Percentiles rank a stretch among this genome's conserved stretches.
Evolutionary conservation across 768 basidiomycete genomes (phyloP).

Genomic region (Chalciporus pseudorubinellus): DNA sequence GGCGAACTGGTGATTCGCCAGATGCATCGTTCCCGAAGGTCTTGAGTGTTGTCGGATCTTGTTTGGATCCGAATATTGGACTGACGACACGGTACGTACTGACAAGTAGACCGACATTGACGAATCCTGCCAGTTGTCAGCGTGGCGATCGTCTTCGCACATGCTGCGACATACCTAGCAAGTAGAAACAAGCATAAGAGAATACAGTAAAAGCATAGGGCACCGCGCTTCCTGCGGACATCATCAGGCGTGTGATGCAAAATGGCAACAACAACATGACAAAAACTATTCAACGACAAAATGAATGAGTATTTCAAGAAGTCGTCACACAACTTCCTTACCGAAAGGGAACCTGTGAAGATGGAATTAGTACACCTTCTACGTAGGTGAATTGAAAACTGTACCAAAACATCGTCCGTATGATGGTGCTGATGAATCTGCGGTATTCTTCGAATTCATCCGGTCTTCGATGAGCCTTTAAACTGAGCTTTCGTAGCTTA

Average conservation of each 20-base stretch:
- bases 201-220: constrained; percentile 48
- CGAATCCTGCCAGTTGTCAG: constrained; percentile 44
- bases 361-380: constrained; percentile 4
- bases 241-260: constrained; percentile 47
- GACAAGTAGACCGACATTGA: constrained; percentile 64
- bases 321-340: constrained; percentile 29
- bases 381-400: constrained; percentile 18
- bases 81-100: constrained; percentile 65
- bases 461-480: constrained; percentile 48
- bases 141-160: not conserved
- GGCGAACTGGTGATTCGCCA: constrained; percentile 19
- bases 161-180: constrained; percentile 45
- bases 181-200: constrained; percentile 48
- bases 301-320: not conserved
- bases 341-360: constrained; percentile 56
- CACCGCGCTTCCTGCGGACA: constrained; percentile 47
- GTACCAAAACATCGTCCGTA: constrained; percentile 70
- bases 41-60: constrained; percentile 8
- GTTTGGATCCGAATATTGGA: constrained; percentile 40
- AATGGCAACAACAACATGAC: constrained; percentile 58
- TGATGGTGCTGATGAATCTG: constrained; percentile 58
- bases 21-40: constrained; percentile 26
- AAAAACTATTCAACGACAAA: constrained; percentile 45
- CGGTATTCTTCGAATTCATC: constrained; percentile 48
- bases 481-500: constrained; percentile 47